Conservation (phyloP, 108 stramenopile genomes). For the Mediolabrus comicus region DNA sequence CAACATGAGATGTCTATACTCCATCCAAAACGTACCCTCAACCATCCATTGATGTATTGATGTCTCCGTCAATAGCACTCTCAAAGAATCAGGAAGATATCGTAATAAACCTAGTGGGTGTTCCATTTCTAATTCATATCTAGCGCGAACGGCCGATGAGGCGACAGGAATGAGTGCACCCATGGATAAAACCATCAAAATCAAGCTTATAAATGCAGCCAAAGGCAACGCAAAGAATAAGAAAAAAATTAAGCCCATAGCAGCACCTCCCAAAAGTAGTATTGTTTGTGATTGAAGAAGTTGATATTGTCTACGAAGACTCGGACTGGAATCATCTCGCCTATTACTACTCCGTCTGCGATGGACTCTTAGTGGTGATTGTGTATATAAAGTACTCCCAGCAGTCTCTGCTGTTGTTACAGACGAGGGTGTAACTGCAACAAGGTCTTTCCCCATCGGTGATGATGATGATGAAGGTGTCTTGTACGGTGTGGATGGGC, state of each 20-base stretch:
- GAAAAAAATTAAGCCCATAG: conserved; percentile 35
- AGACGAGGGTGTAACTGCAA: conserved; percentile 21
- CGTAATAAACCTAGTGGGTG: conserved; percentile 31
- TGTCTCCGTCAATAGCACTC: conserved; percentile 47
- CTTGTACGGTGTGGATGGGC: conserved; percentile 26
- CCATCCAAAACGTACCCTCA: conserved; percentile 41
- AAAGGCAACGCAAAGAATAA: conserved; percentile 39
- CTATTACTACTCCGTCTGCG: conserved; percentile 7
- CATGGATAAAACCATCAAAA: conserved; percentile 23
- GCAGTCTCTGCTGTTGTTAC: conserved; percentile 35
- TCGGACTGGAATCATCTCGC: neutral
- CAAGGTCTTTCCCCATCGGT: conserved; percentile 13
- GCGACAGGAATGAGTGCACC: conserved; percentile 38
- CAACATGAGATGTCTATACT: conserved; percentile 58
- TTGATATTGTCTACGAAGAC: conserved; percentile 28
- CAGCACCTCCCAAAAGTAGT: conserved; percentile 23
- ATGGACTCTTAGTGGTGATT: conserved; percentile 5
- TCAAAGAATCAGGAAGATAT: conserved; percentile 54
- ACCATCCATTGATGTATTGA: conserved; percentile 72
- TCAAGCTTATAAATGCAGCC: conserved; percentile 28
- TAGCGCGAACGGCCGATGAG: conserved; percentile 12
- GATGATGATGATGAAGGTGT: neutral
- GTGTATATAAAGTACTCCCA: conserved; percentile 30
- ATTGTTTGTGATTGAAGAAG: conserved; percentile 27
- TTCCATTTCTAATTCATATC: conserved; percentile 39